Evolutionary conservation across 441 rosid genomes (phyloP).

Genomic region (Capsella rubella): DNA sequence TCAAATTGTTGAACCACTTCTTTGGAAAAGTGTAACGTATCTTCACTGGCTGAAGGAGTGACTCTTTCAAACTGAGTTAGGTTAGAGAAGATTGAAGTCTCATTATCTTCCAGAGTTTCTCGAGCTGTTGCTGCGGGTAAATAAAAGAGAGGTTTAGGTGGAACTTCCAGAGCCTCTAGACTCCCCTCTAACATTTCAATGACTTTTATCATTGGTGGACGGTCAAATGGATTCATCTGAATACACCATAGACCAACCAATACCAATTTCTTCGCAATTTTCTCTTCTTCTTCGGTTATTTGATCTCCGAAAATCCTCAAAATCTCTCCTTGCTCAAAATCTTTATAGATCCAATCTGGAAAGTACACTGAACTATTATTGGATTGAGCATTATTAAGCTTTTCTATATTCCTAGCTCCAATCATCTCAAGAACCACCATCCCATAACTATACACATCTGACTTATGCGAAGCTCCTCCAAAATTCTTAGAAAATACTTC

Average conservation of each 20-base stretch:
- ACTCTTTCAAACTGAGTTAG: constrained; percentile 8
- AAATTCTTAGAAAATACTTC: constrained; percentile 47
- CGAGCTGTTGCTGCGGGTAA: constrained; percentile 13
- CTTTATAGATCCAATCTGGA: constrained; percentile 38
- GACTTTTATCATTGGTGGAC: constrained; percentile 57
- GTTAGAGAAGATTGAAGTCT: constrained; percentile 17
- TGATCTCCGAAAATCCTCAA: constrained; percentile 12
- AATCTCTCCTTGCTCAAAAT: constrained; percentile 30
- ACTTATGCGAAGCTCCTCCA: constrained; percentile 50
- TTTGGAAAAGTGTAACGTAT: not conserved
- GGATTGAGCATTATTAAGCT: not conserved
- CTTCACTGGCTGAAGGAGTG: not conserved
- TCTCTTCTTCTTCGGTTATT: constrained; percentile 35
- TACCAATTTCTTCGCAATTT: constrained; percentile 49
- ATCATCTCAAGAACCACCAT: not conserved
- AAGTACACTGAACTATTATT: not conserved
- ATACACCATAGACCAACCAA: constrained; percentile 61
- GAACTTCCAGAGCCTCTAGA: constrained; percentile 44
- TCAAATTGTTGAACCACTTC: not conserved
- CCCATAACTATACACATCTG: not conserved
- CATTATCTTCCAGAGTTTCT: constrained; percentile 26
- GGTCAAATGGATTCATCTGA: constrained; percentile 48
- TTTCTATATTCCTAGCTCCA: not conserved
- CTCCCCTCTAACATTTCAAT: constrained; percentile 55
- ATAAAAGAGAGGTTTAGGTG: constrained; percentile 49